Evolutionary conservation across 495 filamentous ascomycete genomes (phyloP).

Genomic region (Penicillium paradoxum): DNA sequence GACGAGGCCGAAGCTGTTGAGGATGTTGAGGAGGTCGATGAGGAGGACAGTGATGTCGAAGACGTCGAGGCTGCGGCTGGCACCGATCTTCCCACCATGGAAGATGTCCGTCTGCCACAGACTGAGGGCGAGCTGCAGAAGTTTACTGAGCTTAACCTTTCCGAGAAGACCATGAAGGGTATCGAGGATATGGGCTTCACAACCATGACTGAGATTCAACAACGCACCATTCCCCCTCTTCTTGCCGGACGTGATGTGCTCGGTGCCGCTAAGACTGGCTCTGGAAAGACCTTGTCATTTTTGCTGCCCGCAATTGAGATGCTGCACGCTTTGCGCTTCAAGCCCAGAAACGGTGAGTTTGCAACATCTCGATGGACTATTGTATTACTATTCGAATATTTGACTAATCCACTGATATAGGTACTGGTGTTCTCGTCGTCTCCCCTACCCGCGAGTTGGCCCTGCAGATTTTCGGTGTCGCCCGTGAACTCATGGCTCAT

Average conservation of each 20-base stretch:
- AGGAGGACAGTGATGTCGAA: constrained; percentile 19
- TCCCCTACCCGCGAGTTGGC: constrained; percentile 71
- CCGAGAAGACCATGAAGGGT: constrained; percentile 79
- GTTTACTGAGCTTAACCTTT: constrained; percentile 82
- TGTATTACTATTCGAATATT: neutral
- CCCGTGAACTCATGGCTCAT: constrained; percentile 79
- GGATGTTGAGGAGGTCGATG: constrained; percentile 17
- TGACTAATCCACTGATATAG: constrained; percentile 23
- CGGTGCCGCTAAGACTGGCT: constrained; percentile 94
- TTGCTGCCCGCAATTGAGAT: constrained; percentile 94
- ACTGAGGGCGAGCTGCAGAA: constrained; percentile 49
- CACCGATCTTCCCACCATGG: constrained; percentile 46
- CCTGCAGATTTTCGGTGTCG: constrained; percentile 93
- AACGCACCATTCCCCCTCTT: constrained; percentile 78
- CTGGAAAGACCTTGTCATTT: constrained; percentile 93
- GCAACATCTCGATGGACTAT: neutral
- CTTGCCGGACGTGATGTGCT: constrained; percentile 90
- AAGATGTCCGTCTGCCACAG: constrained; percentile 52
- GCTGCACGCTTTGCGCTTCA: constrained; percentile 84
- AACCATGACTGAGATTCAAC: constrained; percentile 95
- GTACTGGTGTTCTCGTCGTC: constrained; percentile 82
- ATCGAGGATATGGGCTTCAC: constrained; percentile 89
- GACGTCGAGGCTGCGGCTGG: constrained; percentile 21
- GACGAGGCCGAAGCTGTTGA: constrained; percentile 21
- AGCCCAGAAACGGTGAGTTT: constrained; percentile 59